Evolutionary conservation across 1,284 basidiomycete genomes (phyloP).

Genomic region (Moesziomyces aphidis): DNA sequence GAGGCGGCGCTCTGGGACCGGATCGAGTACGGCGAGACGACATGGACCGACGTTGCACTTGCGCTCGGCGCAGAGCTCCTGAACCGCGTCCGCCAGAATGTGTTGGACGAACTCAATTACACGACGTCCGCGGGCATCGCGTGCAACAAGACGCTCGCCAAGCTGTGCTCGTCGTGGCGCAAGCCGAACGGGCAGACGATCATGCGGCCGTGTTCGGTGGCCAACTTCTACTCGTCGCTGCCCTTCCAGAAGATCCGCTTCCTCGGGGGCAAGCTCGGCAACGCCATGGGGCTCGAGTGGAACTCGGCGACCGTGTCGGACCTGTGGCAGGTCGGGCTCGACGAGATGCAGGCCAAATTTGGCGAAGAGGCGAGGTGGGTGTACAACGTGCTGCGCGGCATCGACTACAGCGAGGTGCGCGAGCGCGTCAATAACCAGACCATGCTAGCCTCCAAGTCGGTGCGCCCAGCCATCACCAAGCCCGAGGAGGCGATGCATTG

Average conservation of each 20-base stretch:
- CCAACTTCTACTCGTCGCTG: constrained; percentile 54
- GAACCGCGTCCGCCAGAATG: constrained; percentile 78
- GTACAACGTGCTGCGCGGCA: constrained; percentile 83
- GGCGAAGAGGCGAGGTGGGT: constrained; percentile 81
- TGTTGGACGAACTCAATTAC: constrained; percentile 83
- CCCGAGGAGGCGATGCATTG: constrained; percentile 75
- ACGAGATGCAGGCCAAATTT: constrained; percentile 84
- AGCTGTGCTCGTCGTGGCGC: constrained; percentile 73
- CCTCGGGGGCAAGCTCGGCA: constrained; percentile 93
- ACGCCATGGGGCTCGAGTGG: constrained; percentile 86
- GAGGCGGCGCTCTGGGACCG: constrained; percentile 43
- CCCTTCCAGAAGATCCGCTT: constrained; percentile 77
- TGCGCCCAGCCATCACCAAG: constrained; percentile 52
- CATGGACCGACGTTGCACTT: constrained; percentile 94
- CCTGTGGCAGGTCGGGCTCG: constrained; percentile 71
- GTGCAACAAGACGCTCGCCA: constrained; percentile 92
- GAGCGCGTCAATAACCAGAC: constrained; percentile 59
- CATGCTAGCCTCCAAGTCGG: constrained; percentile 64
- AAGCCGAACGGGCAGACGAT: constrained; percentile 65
- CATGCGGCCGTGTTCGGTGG: constrained; percentile 52
- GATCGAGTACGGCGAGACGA: constrained; percentile 63
- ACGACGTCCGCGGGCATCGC: constrained; percentile 96
- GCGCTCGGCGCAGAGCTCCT: constrained; percentile 90
- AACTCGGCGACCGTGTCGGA: constrained; percentile 85
- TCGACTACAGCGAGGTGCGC: constrained; percentile 88